Evolutionary conservation across 306 rosid species (phyloP), one percentile per base, ranked within the genome.

Genomic region (Gillenia trifoliata): DNA sequence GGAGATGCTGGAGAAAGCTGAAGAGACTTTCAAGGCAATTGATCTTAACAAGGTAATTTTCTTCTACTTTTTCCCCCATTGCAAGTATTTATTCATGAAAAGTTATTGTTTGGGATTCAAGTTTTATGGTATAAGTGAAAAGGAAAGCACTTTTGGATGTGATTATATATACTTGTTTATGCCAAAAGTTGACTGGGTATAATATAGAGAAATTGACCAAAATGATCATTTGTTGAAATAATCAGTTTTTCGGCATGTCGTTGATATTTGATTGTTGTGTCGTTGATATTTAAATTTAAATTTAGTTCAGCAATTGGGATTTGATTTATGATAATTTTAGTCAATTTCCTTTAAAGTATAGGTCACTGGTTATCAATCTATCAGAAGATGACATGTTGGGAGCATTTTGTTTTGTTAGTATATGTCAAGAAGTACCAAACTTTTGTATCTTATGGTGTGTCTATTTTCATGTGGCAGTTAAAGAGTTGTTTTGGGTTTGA

Each of bases 401-500:
- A 26, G 56, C 49, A 10, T 63, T 64, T 29, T 20, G 22, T 31
- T 28, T 19, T 59, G 36, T 56, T 30, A 31, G 43, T 30, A 38
- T 25, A n/a, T 12, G 28, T 4, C 6, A 34, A 5, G 64, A 70
- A 54, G 72, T 29, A 61, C 15, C 68, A 61, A 61, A 36, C 40
- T 49, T 66, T 47, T 64, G 49, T 43, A 31, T 38, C 60, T 38
- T 38, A 54, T 62, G 60, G 65, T 69, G 9, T 71, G 54, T 28
- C 49, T 34, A 28, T 25, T 74, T 74, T 82, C 64, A 64, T 72
- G 13, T 54, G 66, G 71, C 89, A 93, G 98, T 82, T 91, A 72
- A 93, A 76, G 86, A 86, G 84, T 83, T 93, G 97, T 72, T 91
- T 93, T 64, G 97, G 98, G 20, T 93, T 93, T 75, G 93, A 93